Percentiles rank a stretch among this genome's conserved stretches.
Evolutionary conservation across 1,284 basidiomycete genomes (phyloP).

Genomic region (Pulveroboletus sp.): DNA sequence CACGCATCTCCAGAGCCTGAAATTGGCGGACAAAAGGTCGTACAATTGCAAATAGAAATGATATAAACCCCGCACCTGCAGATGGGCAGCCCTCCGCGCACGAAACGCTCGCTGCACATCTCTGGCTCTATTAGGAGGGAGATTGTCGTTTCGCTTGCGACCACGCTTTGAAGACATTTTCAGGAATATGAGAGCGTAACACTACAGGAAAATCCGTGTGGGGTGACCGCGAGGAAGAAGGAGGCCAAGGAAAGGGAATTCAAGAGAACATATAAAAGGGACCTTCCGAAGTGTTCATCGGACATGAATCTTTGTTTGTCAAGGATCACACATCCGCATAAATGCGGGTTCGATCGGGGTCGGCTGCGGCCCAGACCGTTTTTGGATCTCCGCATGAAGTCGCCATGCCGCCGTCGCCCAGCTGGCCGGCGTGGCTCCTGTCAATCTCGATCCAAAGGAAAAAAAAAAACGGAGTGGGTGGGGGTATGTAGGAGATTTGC

Average conservation of each 20-base stretch:
- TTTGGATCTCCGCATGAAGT: constrained; percentile 39
- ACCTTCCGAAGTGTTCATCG: constrained; percentile 38
- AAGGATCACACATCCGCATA: constrained; percentile 36
- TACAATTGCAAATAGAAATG: constrained; percentile 43
- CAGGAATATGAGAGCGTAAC: constrained; percentile 11
- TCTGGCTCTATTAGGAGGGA: constrained; percentile 88
- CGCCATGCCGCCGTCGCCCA: constrained; percentile 28
- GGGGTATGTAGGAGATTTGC: constrained; percentile 2
- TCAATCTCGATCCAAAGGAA: constrained; percentile 25
- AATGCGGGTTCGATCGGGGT: constrained; percentile 42
- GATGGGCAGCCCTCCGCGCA: constrained; percentile 85
- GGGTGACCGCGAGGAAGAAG: constrained; percentile 33
- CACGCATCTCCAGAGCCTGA: constrained; percentile 81
- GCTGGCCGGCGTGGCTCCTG: constrained; percentile 23
- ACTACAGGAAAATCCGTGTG: constrained; percentile 20
- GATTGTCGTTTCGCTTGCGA: constrained; percentile 88
- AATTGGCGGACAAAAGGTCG: constrained; percentile 36
- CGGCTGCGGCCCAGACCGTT: constrained; percentile 39
- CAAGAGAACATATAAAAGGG: constrained; percentile 45
- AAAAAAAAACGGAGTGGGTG: constrained; percentile 1
- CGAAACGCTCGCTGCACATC: constrained; percentile 93
- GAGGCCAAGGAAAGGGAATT: constrained; percentile 33
- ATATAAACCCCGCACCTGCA: constrained; percentile 60
- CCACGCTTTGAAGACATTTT: constrained; percentile 83
- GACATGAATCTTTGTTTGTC: constrained; percentile 41